A percentile compares a stretch with the other conserved stretches of the same genome.
Evolutionary conservation across 116 monocot genomes (phyloP).

Genomic region (Dioscorea cayenensis): DNA sequence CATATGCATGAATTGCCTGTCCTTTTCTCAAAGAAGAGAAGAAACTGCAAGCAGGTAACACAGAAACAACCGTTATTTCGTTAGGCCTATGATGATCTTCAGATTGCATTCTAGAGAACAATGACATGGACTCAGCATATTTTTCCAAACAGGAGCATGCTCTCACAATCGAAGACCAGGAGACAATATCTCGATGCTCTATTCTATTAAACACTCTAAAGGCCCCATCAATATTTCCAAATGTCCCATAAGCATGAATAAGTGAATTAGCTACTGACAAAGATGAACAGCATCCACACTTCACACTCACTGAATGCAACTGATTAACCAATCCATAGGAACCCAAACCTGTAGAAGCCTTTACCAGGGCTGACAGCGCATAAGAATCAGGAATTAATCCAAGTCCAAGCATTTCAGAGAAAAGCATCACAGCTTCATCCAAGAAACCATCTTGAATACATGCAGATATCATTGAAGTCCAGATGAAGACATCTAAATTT

Average conservation of each 20-base stretch:
- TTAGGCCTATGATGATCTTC: slow-evolving; percentile 23
- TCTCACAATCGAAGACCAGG: slow-evolving; percentile 30
- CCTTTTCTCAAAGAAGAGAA: slow-evolving; percentile 42
- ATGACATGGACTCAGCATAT: slow-evolving; percentile 18
- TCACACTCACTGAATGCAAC: slow-evolving; percentile 27
- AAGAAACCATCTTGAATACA: slow-evolving; percentile 11
- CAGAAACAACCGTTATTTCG: slow-evolving; percentile 32
- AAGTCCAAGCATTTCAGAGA: slow-evolving; percentile 21
- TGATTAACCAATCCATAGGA: neutral
- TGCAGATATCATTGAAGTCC: slow-evolving; percentile 28
- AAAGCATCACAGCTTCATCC: slow-evolving; percentile 12
- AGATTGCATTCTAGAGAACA: slow-evolving; percentile 36
- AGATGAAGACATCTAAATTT: slow-evolving; percentile 15
- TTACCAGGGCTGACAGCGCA: slow-evolving; percentile 22
- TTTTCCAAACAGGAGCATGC: slow-evolving; percentile 8
- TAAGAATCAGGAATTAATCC: slow-evolving; percentile 24
- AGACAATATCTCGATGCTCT: slow-evolving; percentile 21
- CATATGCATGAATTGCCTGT: slow-evolving; percentile 45
- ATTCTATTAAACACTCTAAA: slow-evolving; percentile 26
- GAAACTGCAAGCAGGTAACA: slow-evolving; percentile 45
- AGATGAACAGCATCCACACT: slow-evolving; percentile 1
- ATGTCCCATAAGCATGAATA: slow-evolving; percentile 33
- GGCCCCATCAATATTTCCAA: slow-evolving; percentile 12
- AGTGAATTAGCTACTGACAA: slow-evolving; percentile 38
- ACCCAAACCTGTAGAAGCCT: slow-evolving; percentile 21